Evolutionary conservation across 768 basidiomycete species (phyloP).

Genomic region (Mycena metata): DNA sequence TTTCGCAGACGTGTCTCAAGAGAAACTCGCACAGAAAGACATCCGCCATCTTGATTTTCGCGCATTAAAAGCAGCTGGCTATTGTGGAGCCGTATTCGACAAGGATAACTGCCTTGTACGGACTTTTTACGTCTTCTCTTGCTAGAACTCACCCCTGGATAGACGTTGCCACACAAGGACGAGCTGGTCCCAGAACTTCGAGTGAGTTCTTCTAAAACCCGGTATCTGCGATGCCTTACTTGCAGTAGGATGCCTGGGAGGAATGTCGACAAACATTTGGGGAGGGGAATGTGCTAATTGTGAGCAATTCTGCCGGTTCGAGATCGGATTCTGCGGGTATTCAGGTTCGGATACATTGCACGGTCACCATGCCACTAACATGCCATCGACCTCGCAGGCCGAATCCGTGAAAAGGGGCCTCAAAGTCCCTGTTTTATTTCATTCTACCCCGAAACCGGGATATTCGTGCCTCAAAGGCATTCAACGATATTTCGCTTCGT

Average conservation of each 20-base stretch:
- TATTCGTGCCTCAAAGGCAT: slow-evolving; percentile 82
- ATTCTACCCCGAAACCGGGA: slow-evolving; percentile 83
- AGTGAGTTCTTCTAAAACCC: slow-evolving; percentile 53
- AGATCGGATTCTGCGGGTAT: slow-evolving; percentile 81
- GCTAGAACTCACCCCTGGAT: not conserved
- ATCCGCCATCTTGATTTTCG: slow-evolving; percentile 88
- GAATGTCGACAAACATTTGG: slow-evolving; percentile 82
- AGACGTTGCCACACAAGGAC: slow-evolving; percentile 90
- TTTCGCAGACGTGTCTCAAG: slow-evolving; percentile 31
- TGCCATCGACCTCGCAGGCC: slow-evolving; percentile 62
- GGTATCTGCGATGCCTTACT: slow-evolving; percentile 5
- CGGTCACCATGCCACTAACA: slow-evolving; percentile 8
- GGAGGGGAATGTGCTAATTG: slow-evolving; percentile 84
- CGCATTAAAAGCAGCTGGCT: slow-evolving; percentile 80
- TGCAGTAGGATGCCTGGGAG: slow-evolving; percentile 78
- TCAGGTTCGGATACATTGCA: slow-evolving; percentile 66
- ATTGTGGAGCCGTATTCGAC: slow-evolving; percentile 93
- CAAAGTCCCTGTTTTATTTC: slow-evolving; percentile 85
- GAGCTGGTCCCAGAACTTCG: slow-evolving; percentile 80
- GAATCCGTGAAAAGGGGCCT: slow-evolving; percentile 88
- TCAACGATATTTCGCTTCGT: slow-evolving; percentile 78
- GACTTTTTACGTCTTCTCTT: slow-evolving; percentile 19
- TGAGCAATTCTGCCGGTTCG: slow-evolving; percentile 95
- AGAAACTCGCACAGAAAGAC: slow-evolving; percentile 68
- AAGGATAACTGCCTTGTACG: slow-evolving; percentile 97